Base-by-base conservation (phyloP, 176 grass and related monocot genomes). In the Triticum turgidum region DNA sequence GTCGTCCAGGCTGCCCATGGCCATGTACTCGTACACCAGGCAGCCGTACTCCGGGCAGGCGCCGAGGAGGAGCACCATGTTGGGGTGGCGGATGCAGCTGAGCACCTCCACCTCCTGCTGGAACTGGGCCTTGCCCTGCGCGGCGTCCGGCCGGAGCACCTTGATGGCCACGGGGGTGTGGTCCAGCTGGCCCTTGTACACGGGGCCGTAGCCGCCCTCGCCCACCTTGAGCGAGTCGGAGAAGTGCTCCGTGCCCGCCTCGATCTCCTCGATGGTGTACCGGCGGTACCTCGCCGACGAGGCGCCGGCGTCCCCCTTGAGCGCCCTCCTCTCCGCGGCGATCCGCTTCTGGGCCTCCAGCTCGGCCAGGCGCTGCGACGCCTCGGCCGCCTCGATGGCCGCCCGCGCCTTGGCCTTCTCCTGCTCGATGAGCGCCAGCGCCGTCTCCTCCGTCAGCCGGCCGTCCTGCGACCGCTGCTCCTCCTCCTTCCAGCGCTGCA, bases 11-110 rank as follows among this genome's bases (percentile, higher is more conserved):
- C 95, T 98, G 59, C 95, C 95, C 61, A 87, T 92, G 14, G 91
- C 95, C 93, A 98, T 95, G 89, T 95, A 98, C 86, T 98, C 95
- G 76, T 98, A 98, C 3, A 98, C 91, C 6, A 98, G 87, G 82
- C 95, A 98, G 6, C 95, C 95, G 83, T 93, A 98, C 86, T 98
- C 91, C 20, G 95, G 93, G 83, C 93, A 98, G 62, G 93, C 95
- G 25, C 93, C 95, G 17, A 98, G 90, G 76, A 98, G 93, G 87
- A 98, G 91, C 67, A 98, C 95, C 95, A 98, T 98, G 80, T 98
- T 90, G 3, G 95, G 95, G 83, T 98, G 95, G 22, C 95, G 86
- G 76, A 98, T 98, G 88, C 93, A 93, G 86, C 95, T 95, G 3
- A 98, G 91, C 79, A 98, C 91, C 80, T 95, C 95, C 70, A 98